These are phyloP conservation scores for Lactifluus pinguis DNA, from an alignment of 768 basidiomycete species.

Conservation along the genomic window DNA sequence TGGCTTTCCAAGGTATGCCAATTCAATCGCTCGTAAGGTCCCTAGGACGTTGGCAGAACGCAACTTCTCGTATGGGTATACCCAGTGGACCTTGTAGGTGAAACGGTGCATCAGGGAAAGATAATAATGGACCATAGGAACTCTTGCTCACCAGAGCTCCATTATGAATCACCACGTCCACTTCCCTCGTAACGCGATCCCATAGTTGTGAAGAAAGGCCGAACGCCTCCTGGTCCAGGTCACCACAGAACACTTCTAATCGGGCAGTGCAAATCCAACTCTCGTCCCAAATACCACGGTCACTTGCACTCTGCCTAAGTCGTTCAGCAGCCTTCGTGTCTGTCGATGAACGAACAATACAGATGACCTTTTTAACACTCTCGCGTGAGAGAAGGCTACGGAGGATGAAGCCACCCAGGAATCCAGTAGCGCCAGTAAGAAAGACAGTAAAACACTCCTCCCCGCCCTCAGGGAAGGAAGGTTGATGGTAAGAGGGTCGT, in stretches of 20 bases:
- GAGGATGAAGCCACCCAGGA: constrained; percentile 89
- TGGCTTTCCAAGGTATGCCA: constrained; percentile 63
- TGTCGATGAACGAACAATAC: constrained; percentile 74
- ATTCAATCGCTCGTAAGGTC: constrained; percentile 73
- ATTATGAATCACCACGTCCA: constrained; percentile 85
- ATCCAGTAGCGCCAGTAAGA: constrained; percentile 95
- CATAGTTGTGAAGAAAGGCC: constrained; percentile 61
- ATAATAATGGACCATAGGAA: neutral
- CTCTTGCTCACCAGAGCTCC: constrained; percentile 76
- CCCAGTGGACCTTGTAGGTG: constrained; percentile 81
- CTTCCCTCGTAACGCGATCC: constrained; percentile 56
- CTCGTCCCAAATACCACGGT: constrained; percentile 85
- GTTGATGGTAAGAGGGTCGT: constrained; percentile 48
- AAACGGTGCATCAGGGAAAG: neutral
- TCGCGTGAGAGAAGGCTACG: constrained; percentile 62
- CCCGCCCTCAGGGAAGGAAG: constrained; percentile 45
- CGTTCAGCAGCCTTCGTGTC: constrained; percentile 55
- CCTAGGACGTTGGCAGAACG: constrained; percentile 89
- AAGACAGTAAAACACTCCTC: constrained; percentile 66
- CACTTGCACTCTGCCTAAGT: constrained; percentile 59
- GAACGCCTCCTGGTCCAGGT: constrained; percentile 66
- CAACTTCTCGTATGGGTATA: constrained; percentile 93
- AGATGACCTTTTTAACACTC: constrained; percentile 78
- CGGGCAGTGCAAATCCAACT: constrained; percentile 60
- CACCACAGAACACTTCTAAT: constrained; percentile 77